Conservation (phyloP, 2,329 filamentous ascomycete species). For the Geoglossum cookeanum region DNA sequence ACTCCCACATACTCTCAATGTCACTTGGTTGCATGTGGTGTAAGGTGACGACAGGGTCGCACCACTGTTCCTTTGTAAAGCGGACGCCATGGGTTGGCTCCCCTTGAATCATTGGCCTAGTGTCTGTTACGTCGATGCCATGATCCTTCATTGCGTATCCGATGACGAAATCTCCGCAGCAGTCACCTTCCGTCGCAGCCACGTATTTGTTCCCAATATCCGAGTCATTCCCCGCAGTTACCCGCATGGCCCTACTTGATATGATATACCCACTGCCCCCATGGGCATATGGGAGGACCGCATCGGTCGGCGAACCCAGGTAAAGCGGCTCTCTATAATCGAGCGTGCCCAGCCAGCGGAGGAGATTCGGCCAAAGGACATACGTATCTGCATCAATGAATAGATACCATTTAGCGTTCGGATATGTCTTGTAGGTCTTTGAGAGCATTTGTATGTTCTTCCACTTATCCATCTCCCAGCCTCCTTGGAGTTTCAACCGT, state of each 20-base stretch:
- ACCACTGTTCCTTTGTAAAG: slow-evolving; percentile 30
- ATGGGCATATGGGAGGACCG: slow-evolving; percentile 30
- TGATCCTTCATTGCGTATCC: slow-evolving; percentile 29
- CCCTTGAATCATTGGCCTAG: slow-evolving; percentile 35
- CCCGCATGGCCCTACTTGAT: slow-evolving; percentile 32
- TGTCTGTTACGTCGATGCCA: slow-evolving; percentile 23
- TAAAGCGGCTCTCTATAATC: slow-evolving; percentile 27
- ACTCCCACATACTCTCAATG: slow-evolving; percentile 31
- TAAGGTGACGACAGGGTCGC: slow-evolving; percentile 36
- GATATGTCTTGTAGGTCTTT: slow-evolving; percentile 31
- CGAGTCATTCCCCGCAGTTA: slow-evolving; percentile 24
- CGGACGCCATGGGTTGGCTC: slow-evolving; percentile 34
- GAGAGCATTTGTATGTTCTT: slow-evolving; percentile 42
- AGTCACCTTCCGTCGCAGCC: slow-evolving; percentile 20
- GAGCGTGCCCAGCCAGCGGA: slow-evolving; percentile 28
- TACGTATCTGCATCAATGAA: slow-evolving; percentile 42
- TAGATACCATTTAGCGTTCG: slow-evolving; percentile 37
- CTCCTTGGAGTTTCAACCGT: slow-evolving; percentile 19
- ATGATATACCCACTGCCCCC: slow-evolving; percentile 37
- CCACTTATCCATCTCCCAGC: slow-evolving; percentile 40
- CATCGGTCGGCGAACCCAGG: slow-evolving; percentile 30
- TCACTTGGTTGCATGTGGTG: slow-evolving; percentile 35
- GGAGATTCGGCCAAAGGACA: slow-evolving; percentile 33
- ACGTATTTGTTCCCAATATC: slow-evolving; percentile 31
- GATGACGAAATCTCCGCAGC: slow-evolving; percentile 35